Conservation (phyloP, 116 monocot species). For the Thalassia testudinum region DNA sequence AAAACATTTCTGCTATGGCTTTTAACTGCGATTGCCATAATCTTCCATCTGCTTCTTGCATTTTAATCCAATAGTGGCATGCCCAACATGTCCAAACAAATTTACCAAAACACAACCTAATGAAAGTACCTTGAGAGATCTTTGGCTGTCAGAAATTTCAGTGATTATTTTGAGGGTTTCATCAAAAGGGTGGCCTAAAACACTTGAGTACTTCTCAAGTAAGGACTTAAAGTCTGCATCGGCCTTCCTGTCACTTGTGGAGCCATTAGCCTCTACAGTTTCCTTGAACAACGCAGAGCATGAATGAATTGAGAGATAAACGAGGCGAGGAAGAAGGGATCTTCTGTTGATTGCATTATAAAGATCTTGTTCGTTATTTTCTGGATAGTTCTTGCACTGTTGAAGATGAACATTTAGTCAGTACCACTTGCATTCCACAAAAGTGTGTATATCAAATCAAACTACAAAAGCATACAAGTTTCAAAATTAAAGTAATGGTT, state of each 20-base stretch:
- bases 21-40: not conserved
- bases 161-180: constrained; percentile 36
- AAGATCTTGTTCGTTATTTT: constrained; percentile 13
- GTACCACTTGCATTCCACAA: too few relatives aligned
- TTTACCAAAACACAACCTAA: not conserved
- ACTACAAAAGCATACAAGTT: too few relatives aligned
- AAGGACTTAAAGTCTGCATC: constrained; percentile 32
- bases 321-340: constrained; percentile 63
- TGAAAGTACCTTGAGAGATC: constrained; percentile 46
- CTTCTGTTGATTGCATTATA: constrained; percentile 32
- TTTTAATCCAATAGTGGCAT: too few relatives aligned
- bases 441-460: too few relatives aligned
- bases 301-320: constrained; percentile 50
- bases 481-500: too few relatives aligned
- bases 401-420: too few relatives aligned
- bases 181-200: constrained; percentile 39
- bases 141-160: constrained; percentile 28
- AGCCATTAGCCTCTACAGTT: constrained; percentile 22
- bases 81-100: not conserved
- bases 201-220: constrained; percentile 48
- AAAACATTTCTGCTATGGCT: not conserved
- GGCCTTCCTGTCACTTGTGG: constrained; percentile 4
- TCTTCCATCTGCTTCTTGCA: too few relatives aligned
- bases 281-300: constrained; percentile 35
- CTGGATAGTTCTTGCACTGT: not conserved